Evolutionary conservation across 2,329 filamentous ascomycete genomes (phyloP).

Genomic region (Zymoseptoria tritici): DNA sequence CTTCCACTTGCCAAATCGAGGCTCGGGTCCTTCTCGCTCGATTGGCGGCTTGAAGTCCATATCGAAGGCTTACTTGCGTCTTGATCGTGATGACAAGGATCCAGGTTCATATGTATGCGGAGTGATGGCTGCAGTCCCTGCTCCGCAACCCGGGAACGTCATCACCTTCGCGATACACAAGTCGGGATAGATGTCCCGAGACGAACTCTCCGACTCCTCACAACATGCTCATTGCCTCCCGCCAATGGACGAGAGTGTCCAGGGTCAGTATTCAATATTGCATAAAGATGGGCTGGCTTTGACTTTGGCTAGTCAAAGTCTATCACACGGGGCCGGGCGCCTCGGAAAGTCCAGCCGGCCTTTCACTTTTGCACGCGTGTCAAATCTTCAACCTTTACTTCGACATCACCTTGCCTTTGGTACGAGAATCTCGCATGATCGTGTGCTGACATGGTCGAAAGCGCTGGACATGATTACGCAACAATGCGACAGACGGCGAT

Average conservation of each 20-base stretch:
- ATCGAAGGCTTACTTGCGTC: not conserved
- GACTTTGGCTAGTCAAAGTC: not conserved
- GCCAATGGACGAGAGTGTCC: not conserved
- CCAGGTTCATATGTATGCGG: not conserved
- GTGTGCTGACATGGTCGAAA: not conserved
- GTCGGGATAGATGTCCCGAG: not conserved
- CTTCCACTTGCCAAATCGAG: not conserved
- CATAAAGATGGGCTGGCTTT: not conserved
- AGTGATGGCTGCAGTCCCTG: not conserved
- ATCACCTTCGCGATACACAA: not conserved
- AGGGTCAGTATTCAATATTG: not conserved
- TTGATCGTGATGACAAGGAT: not conserved
- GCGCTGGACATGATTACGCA: not conserved
- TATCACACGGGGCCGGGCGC: not conserved
- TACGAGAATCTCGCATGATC: not conserved
- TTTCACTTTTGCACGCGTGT: not conserved
- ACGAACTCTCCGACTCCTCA: not conserved
- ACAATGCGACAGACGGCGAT: not conserved
- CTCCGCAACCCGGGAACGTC: too few species aligned
- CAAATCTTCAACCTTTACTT: not conserved
- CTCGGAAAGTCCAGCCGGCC: not conserved
- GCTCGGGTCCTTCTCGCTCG: not conserved
- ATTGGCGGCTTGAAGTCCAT: not conserved
- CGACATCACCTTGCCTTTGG: not conserved
- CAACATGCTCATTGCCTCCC: not conserved